phyloP scores from a whole-genome alignment of 176 grass and related monocot genomes.

The Sorghum bicolor region Sorghum_bicolor_NCBIv3 NC_012873.2:67504001-67504500 shows the following conservation, averaged over 20 bases:
- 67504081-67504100: constrained; percentile 78
- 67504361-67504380: constrained; percentile 27
- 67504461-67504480: constrained; percentile 54
- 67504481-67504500: constrained; percentile 36
- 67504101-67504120: constrained; percentile 59
- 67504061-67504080: constrained; percentile 74
- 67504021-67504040: constrained; percentile 92
- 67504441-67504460: constrained; percentile 69
- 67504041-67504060: constrained; percentile 75
- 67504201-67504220: constrained; percentile 1
- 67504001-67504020: constrained; percentile 93
- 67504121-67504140: neutral
- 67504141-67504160: neutral
- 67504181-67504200: neutral
- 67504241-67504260: constrained; percentile 84
- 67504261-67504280: constrained; percentile 88
- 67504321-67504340: constrained; percentile 93
- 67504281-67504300: constrained; percentile 70
- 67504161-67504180: neutral
- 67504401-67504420: constrained; percentile 18
- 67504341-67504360: constrained; percentile 58
- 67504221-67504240: constrained; percentile 54
- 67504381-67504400: constrained; percentile 14
- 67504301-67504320: constrained; percentile 84
- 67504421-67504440: neutral